Evolutionary conservation across 2,329 filamentous ascomycete genomes (phyloP).

Genomic region (Neonectria faginata): DNA sequence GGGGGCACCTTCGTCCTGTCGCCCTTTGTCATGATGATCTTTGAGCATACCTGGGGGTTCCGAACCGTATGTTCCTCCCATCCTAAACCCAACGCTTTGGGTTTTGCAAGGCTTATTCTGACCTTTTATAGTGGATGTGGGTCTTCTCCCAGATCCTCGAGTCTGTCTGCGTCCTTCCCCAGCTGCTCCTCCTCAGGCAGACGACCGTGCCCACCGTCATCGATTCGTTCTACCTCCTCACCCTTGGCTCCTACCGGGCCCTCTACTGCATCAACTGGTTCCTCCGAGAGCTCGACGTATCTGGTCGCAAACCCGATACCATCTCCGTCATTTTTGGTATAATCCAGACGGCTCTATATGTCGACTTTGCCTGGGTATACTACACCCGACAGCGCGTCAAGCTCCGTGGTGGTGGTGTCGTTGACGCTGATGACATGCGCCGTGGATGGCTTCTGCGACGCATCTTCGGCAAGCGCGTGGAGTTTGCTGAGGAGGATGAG

Average conservation of each 20-base stretch:
- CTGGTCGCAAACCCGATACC: constrained; percentile 71
- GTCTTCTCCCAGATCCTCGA: constrained; percentile 93
- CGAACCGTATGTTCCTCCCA: constrained; percentile 58
- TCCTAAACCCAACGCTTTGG: too few species aligned
- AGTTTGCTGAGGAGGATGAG: constrained; percentile 69
- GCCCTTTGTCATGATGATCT: constrained; percentile 78
- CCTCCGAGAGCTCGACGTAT: constrained; percentile 70
- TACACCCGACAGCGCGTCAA: constrained; percentile 94
- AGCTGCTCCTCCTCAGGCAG: constrained; percentile 90
- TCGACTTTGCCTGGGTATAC: constrained; percentile 98
- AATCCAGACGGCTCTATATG: constrained; percentile 88
- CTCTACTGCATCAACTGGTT: constrained; percentile 97
- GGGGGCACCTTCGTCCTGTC: constrained; percentile 74
- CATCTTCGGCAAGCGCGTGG: constrained; percentile 74
- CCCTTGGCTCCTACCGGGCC: constrained; percentile 86
- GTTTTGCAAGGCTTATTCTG: constrained; percentile 5
- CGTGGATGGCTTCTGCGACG: constrained; percentile 86
- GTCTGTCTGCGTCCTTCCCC: constrained; percentile 88
- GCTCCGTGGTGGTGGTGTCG: constrained; percentile 85
- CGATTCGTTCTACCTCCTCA: constrained; percentile 93
- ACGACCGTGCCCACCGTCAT: constrained; percentile 97
- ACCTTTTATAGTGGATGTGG: constrained; percentile 76
- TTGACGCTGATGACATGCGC: constrained; percentile 89
- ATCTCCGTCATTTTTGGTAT: constrained; percentile 87
- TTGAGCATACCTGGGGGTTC: constrained; percentile 66